These are phyloP conservation scores for Phytopythium kandeliae DNA, from an alignment of 352 stramenopile genomes.

Conservation along the genomic window DNA sequence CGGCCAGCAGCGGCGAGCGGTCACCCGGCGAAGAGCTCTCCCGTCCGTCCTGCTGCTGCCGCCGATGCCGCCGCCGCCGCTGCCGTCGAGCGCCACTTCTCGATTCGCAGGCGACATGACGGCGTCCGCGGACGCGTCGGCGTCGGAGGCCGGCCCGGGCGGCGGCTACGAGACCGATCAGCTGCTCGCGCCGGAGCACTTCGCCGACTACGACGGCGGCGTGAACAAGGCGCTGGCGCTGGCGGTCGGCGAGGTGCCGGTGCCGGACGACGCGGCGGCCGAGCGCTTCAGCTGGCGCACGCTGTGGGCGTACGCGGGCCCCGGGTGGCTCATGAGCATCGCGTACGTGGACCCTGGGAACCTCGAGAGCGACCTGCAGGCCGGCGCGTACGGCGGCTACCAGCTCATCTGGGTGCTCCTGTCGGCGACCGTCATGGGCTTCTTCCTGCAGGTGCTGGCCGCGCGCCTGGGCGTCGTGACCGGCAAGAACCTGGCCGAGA, in stretches of 20 bases:
- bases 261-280: conserved; percentile 30
- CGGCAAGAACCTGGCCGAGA: conserved; percentile 87
- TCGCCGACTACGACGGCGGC: conserved; percentile 22
- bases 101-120: conserved; percentile 2
- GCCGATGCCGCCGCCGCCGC: not conserved
- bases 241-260: conserved; percentile 41
- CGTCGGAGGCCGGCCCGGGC: not conserved
- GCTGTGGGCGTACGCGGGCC: conserved; percentile 78
- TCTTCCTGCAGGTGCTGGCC: conserved; percentile 93
- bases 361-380: conserved; percentile 94
- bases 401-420: conserved; percentile 92
- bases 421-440: conserved; percentile 83
- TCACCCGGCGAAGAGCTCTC: too few species aligned
- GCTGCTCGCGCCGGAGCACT: not conserved
- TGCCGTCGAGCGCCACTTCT: not conserved
- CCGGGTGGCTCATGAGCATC: conserved; percentile 91
- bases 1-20: too few species aligned
- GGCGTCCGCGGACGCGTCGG: not conserved
- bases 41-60: not conserved
- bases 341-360: conserved; percentile 96
- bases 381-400: conserved; percentile 86
- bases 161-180: not conserved
- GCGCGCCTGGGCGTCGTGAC: conserved; percentile 90
- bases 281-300: conserved; percentile 45
- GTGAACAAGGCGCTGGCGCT: conserved; percentile 49